Evolutionary conservation across 306 rosid genomes (phyloP).

Genomic region (Cicer chorassanicum): DNA sequence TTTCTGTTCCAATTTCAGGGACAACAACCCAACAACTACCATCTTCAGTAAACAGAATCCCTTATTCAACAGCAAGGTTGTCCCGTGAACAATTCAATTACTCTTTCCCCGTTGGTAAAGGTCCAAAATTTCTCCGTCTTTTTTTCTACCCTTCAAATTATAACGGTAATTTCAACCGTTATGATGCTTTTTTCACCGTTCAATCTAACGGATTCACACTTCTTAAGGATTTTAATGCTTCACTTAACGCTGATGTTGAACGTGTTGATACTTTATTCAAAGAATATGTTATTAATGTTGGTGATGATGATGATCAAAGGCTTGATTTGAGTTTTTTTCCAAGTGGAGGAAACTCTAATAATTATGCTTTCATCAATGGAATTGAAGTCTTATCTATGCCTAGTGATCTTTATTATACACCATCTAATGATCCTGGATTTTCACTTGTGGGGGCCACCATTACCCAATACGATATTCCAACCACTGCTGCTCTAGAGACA

Average conservation of each 20-base stretch:
- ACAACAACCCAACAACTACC: neutral
- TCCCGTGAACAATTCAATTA: conserved; percentile 58
- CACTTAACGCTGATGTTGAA: conserved; percentile 18
- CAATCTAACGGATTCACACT: conserved; percentile 40
- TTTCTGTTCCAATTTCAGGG: neutral
- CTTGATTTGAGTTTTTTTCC: conserved; percentile 58
- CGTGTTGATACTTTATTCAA: neutral
- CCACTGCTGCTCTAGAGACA: conserved; percentile 38
- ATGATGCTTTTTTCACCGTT: conserved; percentile 48
- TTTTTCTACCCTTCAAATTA: conserved; percentile 49
- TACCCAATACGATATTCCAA: neutral
- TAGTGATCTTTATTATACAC: conserved; percentile 53
- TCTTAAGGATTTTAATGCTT: conserved; percentile 53
- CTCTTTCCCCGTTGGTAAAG: conserved; percentile 46
- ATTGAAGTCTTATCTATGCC: conserved; percentile 85
- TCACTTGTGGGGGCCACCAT: neutral
- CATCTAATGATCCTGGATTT: neutral
- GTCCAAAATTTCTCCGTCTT: conserved; percentile 53
- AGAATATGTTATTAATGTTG: conserved; percentile 57
- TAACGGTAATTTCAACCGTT: conserved; percentile 32
- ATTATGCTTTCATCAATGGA: conserved; percentile 70
- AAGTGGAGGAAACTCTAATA: conserved; percentile 17
- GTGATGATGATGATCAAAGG: conserved; percentile 20
- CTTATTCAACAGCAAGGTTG: conserved; percentile 42
- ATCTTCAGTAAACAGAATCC: conserved; percentile 29